Percentiles rank a stretch among this genome's conserved stretches.
Evolutionary conservation across 352 stramenopile genomes (phyloP).

Genomic region (Elongisporangium prolatum): DNA sequence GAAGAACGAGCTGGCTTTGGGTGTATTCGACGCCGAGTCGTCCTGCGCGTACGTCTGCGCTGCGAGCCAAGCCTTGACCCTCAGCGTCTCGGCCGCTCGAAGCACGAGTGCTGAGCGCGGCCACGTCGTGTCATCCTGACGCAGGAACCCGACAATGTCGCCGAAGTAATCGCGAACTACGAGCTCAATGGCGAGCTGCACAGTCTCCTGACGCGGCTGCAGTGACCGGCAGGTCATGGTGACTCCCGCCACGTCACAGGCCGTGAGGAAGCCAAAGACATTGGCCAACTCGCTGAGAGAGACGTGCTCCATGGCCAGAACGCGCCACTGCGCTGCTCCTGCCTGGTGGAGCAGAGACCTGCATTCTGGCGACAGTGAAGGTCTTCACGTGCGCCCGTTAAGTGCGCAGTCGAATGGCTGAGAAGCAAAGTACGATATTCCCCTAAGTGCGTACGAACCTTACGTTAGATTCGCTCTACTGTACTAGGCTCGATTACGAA

Average conservation of each 20-base stretch:
- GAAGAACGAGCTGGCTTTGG: constrained; percentile 36
- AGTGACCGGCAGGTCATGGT: constrained; percentile 38
- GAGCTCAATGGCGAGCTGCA: constrained; percentile 53
- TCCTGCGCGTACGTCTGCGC: constrained; percentile 29
- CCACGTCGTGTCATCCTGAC: constrained; percentile 43
- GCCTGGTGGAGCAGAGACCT: background rate
- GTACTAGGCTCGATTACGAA: too few relatives aligned
- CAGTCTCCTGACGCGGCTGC: constrained; percentile 18
- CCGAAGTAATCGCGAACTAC: constrained; percentile 53
- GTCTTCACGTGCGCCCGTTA: background rate
- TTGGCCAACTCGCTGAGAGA: constrained; percentile 44
- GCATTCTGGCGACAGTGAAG: background rate
- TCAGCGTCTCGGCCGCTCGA: constrained; percentile 57
- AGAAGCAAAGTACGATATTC: background rate
- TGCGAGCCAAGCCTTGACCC: constrained; percentile 52
- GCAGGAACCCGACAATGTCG: constrained; percentile 46
- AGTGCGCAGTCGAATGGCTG: background rate
- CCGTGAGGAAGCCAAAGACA: constrained; percentile 59
- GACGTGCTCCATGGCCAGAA: constrained; percentile 50
- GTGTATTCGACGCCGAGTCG: constrained; percentile 23
- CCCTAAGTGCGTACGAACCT: background rate
- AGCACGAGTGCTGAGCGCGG: constrained; percentile 53
- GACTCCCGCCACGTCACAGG: constrained; percentile 47
- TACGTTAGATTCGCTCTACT: background rate
- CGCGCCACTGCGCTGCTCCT: constrained; percentile 2